These are phyloP conservation scores for Babesia ovis DNA, from an alignment of 169 alveolate species.

Conservation along the genomic window DNA sequence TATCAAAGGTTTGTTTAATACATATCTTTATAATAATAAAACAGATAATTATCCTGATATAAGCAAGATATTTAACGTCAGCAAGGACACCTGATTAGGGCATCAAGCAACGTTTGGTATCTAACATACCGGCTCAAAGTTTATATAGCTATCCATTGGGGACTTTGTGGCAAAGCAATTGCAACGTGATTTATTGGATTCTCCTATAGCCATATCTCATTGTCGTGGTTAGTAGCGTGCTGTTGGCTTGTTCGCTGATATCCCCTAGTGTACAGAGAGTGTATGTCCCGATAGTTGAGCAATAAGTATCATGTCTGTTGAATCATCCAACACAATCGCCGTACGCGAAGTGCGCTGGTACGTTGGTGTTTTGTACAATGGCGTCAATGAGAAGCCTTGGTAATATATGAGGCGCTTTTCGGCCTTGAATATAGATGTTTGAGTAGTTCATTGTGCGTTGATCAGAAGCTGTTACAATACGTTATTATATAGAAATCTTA, in stretches of 20 bases:
- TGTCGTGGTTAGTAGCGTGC: too few relatives aligned
- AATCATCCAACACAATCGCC: neutral
- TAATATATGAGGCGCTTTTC: too few relatives aligned
- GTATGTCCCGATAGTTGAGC: neutral
- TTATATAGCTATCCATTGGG: too few relatives aligned
- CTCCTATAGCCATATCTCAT: too few relatives aligned
- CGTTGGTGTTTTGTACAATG: neutral
- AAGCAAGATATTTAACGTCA: conserved; percentile 52
- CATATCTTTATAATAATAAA: neutral
- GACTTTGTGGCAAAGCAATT: too few relatives aligned
- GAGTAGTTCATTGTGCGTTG: too few relatives aligned
- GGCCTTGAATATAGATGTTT: neutral
- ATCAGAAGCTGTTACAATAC: too few relatives aligned
- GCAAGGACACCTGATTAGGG: conserved; percentile 5
- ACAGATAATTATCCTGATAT: conserved; percentile 58
- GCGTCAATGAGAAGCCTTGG: neutral
- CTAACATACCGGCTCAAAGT: too few relatives aligned
- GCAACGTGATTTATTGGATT: too few relatives aligned
- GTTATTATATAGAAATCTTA: too few relatives aligned
- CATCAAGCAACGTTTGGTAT: neutral
- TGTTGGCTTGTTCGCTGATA: too few relatives aligned
- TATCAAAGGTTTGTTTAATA: conserved; percentile 34
- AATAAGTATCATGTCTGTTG: neutral
- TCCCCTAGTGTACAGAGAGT: neutral
- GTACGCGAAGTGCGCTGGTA: neutral